Conservation (phyloP, 2,329 filamentous ascomycete species). For the Arthrocladium fulminans region DNA sequence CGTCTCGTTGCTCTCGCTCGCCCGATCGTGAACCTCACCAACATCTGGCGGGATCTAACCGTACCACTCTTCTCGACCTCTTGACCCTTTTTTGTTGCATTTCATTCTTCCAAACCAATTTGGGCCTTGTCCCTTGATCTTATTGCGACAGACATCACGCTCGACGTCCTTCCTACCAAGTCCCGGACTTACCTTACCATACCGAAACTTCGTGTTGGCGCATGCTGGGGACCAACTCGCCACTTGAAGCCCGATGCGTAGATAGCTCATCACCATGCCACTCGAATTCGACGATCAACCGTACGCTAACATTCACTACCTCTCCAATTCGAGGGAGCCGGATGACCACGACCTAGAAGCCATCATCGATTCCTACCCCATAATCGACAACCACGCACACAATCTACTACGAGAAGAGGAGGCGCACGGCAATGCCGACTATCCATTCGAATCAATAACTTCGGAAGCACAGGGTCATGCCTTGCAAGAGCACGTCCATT, state of each 20-base stretch:
- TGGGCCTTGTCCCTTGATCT: background rate
- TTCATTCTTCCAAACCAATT: background rate
- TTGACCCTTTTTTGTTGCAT: background rate
- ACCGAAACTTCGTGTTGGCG: too few relatives aligned
- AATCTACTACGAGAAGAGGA: conserved; percentile 32
- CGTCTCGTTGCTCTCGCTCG: too few relatives aligned
- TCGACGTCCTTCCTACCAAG: too few relatives aligned
- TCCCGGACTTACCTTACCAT: too few relatives aligned
- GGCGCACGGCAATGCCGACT: conserved; percentile 24
- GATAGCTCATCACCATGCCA: background rate
- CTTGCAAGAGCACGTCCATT: conserved; percentile 48
- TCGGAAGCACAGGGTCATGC: conserved; percentile 65
- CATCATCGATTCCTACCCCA: conserved; percentile 32
- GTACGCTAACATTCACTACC: conserved; percentile 7
- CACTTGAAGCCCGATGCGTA: background rate
- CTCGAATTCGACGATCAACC: background rate
- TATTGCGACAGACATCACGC: too few relatives aligned
- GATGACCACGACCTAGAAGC: conserved; percentile 27
- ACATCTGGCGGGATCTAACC: too few relatives aligned
- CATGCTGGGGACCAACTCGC: background rate
- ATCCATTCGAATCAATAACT: conserved; percentile 54
- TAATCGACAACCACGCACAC: conserved; percentile 43
- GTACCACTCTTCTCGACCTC: too few relatives aligned
- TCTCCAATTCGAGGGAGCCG: conserved; percentile 5
- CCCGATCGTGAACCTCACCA: too few relatives aligned